phyloP scores from a whole-genome alignment of 192 early-diverging fungal genomes.

The Podila minutissima region DNA sequence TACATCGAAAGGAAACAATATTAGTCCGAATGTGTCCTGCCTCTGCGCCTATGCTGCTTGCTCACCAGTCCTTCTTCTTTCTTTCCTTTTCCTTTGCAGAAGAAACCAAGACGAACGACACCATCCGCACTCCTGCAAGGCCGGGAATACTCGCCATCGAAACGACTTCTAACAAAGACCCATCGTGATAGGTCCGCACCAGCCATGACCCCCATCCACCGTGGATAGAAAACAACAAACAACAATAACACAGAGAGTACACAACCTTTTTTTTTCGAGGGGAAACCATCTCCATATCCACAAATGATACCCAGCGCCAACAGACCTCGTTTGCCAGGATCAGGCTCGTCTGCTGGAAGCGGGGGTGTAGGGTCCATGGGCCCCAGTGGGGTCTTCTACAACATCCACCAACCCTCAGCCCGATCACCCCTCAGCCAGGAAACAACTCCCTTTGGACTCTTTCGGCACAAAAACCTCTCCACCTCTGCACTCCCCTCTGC shows the following conservation, averaged over 20 bases:
- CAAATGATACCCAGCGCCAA: slow-evolving; percentile 38
- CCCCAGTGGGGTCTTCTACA: slow-evolving; percentile 20
- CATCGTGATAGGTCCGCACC: not conserved
- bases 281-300: not conserved
- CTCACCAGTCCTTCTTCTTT: not conserved
- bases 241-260: not conserved
- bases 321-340: slow-evolving; percentile 20
- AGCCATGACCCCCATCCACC: slow-evolving; percentile 28
- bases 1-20: too few species aligned
- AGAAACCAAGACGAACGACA: not conserved
- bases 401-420: slow-evolving; percentile 48
- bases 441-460: slow-evolving; percentile 48
- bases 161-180: not conserved
- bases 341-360: slow-evolving; percentile 13
- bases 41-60: not conserved
- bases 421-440: slow-evolving; percentile 48
- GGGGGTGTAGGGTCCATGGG: slow-evolving; percentile 7
- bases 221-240: slow-evolving; percentile 10
- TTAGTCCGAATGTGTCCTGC: not conserved
- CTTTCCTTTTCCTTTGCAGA: not conserved
- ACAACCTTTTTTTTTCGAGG: not conserved
- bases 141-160: too few species aligned
- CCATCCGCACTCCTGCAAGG: not conserved
- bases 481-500: slow-evolving; percentile 34
- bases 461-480: slow-evolving; percentile 49